These are phyloP conservation scores for Tricholoma terreum DNA, from an alignment of 768 basidiomycete species.

Conservation along the genomic window DNA sequence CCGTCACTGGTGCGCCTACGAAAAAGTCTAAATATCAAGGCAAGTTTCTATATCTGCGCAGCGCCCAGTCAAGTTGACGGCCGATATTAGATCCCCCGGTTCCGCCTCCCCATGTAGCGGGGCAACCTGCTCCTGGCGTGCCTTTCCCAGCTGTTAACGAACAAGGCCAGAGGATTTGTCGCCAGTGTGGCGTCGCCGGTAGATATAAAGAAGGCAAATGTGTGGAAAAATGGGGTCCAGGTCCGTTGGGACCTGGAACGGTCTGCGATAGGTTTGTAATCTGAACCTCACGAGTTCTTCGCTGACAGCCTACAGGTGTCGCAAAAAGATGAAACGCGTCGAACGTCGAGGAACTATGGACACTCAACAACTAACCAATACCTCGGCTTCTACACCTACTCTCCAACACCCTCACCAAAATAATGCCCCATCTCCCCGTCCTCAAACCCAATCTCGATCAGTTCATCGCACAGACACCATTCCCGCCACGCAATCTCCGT, in stretches of 20 bases:
- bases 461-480: constrained; percentile 16
- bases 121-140: constrained; percentile 16
- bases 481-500: constrained; percentile 12
- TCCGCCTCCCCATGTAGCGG: not conserved
- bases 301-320: constrained; percentile 45
- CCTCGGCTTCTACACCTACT: constrained; percentile 10
- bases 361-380: constrained; percentile 25
- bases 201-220: constrained; percentile 84
- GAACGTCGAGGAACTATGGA: constrained; percentile 71
- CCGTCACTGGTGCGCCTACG: constrained; percentile 67
- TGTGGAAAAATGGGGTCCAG: constrained; percentile 87
- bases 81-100: not conserved
- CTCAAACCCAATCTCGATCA: constrained; percentile 6
- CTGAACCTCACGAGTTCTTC: not conserved
- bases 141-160: constrained; percentile 49
- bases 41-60: constrained; percentile 7
- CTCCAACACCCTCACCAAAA: constrained; percentile 5
- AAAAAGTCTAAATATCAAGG: constrained; percentile 57
- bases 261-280: constrained; percentile 68
- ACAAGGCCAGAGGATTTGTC: constrained; percentile 70
- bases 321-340: constrained; percentile 85
- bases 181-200: constrained; percentile 70
- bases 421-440: not conserved
- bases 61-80: not conserved
- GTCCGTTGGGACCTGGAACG: constrained; percentile 79